Conservation (phyloP, 2,329 filamentous ascomycete species). For the Neopestalotiopsis rosae region DNA sequence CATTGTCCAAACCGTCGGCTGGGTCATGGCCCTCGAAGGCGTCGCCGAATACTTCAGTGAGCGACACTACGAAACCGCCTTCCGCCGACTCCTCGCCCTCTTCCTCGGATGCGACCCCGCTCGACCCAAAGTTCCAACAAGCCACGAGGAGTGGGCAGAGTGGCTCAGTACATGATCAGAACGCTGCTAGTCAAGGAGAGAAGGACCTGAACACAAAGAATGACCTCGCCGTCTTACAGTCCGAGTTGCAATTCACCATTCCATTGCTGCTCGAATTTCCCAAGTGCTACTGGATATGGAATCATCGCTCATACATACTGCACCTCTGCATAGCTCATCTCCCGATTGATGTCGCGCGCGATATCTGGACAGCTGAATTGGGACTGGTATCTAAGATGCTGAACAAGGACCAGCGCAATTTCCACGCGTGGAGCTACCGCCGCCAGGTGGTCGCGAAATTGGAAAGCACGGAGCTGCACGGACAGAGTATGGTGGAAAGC, state of each 20-base stretch:
- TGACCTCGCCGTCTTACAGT: conserved; percentile 62
- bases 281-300: conserved; percentile 99
- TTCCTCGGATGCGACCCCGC: conserved; percentile 57
- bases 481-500: conserved; percentile 70
- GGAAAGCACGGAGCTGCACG: conserved; percentile 61
- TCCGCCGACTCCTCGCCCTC: conserved; percentile 63
- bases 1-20: conserved; percentile 55
- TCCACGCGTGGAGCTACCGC: conserved; percentile 95
- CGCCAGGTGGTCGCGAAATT: conserved; percentile 78
- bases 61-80: conserved; percentile 64
- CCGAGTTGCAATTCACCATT: conserved; percentile 82
- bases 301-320: conserved; percentile 87
- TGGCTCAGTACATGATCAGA: conserved; percentile 57
- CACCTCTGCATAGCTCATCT: conserved; percentile 72
- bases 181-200: not conserved
- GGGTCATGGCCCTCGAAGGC: conserved; percentile 57
- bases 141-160: conserved; percentile 57
- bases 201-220: conserved; percentile 21
- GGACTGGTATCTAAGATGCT: conserved; percentile 88
- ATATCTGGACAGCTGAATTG: conserved; percentile 85
- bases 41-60: conserved; percentile 59
- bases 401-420: conserved; percentile 83
- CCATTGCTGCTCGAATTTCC: conserved; percentile 84
- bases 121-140: conserved; percentile 50
- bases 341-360: conserved; percentile 57